Conservation (phyloP, 2,329 filamentous ascomycete genomes). For the Paecilomyces formosus region DNA sequence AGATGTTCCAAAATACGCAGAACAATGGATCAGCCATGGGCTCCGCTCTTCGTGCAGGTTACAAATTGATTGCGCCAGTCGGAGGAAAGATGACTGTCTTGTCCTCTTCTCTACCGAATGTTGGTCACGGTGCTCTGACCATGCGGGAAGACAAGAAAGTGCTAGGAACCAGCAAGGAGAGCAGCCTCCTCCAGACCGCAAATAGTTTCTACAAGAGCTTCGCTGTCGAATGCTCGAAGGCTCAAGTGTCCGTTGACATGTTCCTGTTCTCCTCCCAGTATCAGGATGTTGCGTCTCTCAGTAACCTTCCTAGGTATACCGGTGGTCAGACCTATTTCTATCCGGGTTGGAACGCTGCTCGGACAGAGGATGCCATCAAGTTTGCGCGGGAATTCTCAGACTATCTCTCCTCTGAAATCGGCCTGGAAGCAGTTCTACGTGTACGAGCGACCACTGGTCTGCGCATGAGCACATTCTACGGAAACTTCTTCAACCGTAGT, state of each 20-base stretch:
- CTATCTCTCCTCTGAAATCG: constrained; percentile 93
- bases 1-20: constrained; percentile 95
- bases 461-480: constrained; percentile 96
- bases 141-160: constrained; percentile 96
- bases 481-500: constrained; percentile 98
- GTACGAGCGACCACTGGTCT: constrained; percentile 91
- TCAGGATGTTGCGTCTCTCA: constrained; percentile 92
- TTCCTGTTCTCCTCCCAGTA: constrained; percentile 94
- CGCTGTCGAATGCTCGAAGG: constrained; percentile 97
- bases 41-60: constrained; percentile 81
- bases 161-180: constrained; percentile 89
- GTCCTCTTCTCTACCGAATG: constrained; percentile 80
- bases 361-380: constrained; percentile 93
- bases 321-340: constrained; percentile 99
- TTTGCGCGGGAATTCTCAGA: constrained; percentile 96
- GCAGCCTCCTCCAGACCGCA: constrained; percentile 74
- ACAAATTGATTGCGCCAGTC: constrained; percentile 90
- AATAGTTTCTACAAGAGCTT: constrained; percentile 99
- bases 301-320: constrained; percentile 91
- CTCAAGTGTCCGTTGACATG: constrained; percentile 97
- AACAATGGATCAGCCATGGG: constrained; percentile 90
- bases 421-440: constrained; percentile 87
- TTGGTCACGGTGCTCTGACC: constrained; percentile 82
- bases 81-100: constrained; percentile 93
- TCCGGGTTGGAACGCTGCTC: constrained; percentile 91